These are phyloP conservation scores for Ormosia emarginata DNA, from an alignment of 306 rosid species.

Conservation along the genomic window DNA sequence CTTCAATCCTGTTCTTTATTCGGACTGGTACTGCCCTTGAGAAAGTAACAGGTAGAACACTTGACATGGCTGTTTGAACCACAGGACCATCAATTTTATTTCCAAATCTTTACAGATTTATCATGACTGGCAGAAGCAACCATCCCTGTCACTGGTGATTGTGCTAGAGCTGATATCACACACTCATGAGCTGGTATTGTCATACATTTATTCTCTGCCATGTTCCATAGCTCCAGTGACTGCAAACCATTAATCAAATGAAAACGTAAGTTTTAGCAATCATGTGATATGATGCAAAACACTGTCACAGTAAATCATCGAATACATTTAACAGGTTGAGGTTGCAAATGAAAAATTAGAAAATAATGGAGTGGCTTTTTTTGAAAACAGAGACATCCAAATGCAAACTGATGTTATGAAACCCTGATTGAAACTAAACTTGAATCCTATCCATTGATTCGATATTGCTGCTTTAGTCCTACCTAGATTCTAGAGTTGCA, in stretches of 20 bases:
- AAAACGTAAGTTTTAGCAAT: constrained; percentile 19
- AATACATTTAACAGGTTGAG: neutral
- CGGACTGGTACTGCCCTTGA: constrained; percentile 10
- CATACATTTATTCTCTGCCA: constrained; percentile 79
- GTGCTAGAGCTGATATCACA: constrained; percentile 78
- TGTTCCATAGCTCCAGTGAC: constrained; percentile 89
- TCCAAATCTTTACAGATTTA: constrained; percentile 89
- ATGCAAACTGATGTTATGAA: neutral
- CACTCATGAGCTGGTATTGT: constrained; percentile 73
- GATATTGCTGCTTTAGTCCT: neutral
- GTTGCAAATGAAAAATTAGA: neutral
- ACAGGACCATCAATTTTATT: constrained; percentile 33
- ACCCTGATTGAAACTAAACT: neutral
- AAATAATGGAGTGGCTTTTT: neutral
- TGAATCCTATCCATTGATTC: neutral
- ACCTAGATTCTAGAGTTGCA: neutral
- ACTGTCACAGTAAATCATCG: neutral
- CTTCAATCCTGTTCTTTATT: constrained; percentile 14
- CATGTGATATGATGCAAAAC: neutral
- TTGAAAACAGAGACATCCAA: neutral
- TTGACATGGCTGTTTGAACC: constrained; percentile 26
- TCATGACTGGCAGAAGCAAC: constrained; percentile 92
- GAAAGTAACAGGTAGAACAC: constrained; percentile 22
- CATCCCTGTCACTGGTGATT: constrained; percentile 74
- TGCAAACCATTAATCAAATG: constrained; percentile 41